Evolutionary conservation across 768 basidiomycete genomes (phyloP).

Genomic region (Serpula lacrymans): DNA sequence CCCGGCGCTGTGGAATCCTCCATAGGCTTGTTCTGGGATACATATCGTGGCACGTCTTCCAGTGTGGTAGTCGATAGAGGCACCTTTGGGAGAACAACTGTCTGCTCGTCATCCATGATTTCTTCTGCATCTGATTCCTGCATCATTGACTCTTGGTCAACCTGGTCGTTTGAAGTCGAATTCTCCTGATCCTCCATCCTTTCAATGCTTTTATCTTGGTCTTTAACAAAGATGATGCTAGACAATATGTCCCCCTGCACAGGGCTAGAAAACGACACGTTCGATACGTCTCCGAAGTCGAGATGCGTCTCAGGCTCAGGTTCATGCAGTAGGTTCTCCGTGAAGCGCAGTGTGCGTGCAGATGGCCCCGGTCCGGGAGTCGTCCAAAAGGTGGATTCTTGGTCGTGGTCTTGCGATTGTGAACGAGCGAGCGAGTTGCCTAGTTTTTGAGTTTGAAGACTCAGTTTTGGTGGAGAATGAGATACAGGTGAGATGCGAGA

Average conservation of each 20-base stretch:
- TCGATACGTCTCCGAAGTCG: slow-evolving; percentile 50
- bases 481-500: slow-evolving; percentile 10
- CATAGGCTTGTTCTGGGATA: too few species aligned
- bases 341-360: slow-evolving; percentile 59
- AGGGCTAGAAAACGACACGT: slow-evolving; percentile 44
- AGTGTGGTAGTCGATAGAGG: too few species aligned
- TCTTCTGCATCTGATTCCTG: slow-evolving; percentile 10
- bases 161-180: slow-evolving; percentile 9
- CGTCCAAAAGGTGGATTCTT: slow-evolving; percentile 63
- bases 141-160: slow-evolving; percentile 3
- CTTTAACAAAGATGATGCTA: slow-evolving; percentile 9
- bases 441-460: slow-evolving; percentile 13
- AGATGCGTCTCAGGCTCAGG: too few species aligned
- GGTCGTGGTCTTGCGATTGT: slow-evolving; percentile 21
- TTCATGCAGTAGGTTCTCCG: slow-evolving; percentile 62
- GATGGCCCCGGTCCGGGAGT: slow-evolving; percentile 47
- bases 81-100: slow-evolving; percentile 26
- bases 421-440: slow-evolving; percentile 17
- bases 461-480: slow-evolving; percentile 5
- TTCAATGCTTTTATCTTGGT: slow-evolving; percentile 4
- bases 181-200: slow-evolving; percentile 11
- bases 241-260: too few species aligned
- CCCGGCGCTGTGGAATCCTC: too few species aligned
- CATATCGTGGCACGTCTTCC: too few species aligned
- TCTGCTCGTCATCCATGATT: slow-evolving; percentile 25